Percentiles rank a stretch among this genome's conserved stretches.
Conservation (phyloP, 2,329 filamentous ascomycete genomes). For the Grosmannia penicillata region DNA sequence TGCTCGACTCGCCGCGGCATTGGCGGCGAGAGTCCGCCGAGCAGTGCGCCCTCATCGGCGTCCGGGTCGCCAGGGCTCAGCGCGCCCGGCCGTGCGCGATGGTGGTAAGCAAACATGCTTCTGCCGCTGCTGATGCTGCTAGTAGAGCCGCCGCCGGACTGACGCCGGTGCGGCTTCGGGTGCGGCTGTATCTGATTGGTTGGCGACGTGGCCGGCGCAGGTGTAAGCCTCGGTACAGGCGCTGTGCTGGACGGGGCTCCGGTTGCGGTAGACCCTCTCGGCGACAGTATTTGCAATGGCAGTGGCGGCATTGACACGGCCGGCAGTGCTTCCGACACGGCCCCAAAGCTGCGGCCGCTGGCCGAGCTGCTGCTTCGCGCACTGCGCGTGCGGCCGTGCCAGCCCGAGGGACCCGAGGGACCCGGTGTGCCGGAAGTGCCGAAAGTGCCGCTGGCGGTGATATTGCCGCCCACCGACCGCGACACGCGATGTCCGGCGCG, state of each 20-base stretch:
- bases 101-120: slow-evolving; percentile 22
- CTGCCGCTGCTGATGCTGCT: neutral
- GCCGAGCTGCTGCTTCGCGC: slow-evolving; percentile 32
- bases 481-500: neutral
- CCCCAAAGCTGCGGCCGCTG: slow-evolving; percentile 22
- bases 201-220: neutral
- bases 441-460: slow-evolving; percentile 4
- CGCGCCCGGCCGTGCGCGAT: slow-evolving; percentile 26
- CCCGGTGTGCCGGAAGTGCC: too few species aligned
- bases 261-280: too few species aligned
- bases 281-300: neutral
- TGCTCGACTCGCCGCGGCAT: slow-evolving; percentile 15
- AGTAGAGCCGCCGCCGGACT: neutral
- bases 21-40: slow-evolving; percentile 33
- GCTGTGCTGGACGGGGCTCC: neutral
- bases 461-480: neutral
- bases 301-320: slow-evolving; percentile 16
- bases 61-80: slow-evolving; percentile 11
- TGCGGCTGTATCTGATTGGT: neutral
- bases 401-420: neutral
- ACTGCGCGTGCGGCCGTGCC: slow-evolving; percentile 28
- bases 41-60: slow-evolving; percentile 26
- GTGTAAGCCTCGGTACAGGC: slow-evolving; percentile 4
- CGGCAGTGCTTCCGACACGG: slow-evolving; percentile 11
- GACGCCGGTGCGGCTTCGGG: slow-evolving; percentile 1